Evolutionary conservation across 177 flowering plant species (phyloP).

Genomic region (Vitis hybrid): DNA sequence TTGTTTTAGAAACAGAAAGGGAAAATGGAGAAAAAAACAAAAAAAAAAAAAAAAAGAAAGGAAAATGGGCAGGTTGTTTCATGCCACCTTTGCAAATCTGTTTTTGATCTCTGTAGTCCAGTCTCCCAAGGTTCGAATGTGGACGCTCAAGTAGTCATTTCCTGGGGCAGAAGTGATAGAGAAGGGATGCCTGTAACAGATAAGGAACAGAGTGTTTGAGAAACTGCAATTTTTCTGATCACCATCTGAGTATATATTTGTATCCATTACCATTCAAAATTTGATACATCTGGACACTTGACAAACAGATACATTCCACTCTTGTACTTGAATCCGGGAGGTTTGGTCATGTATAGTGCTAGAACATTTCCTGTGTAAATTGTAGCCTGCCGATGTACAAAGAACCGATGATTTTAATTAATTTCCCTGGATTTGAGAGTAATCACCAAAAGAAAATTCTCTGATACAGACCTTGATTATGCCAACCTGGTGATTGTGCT

Average conservation of each 20-base stretch:
- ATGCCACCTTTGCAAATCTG: slow-evolving; percentile 56
- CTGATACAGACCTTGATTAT: slow-evolving; percentile 55
- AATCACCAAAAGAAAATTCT: not conserved
- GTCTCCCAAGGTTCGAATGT: slow-evolving; percentile 83
- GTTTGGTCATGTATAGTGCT: slow-evolving; percentile 83
- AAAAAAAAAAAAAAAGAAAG: not conserved
- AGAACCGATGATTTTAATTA: slow-evolving; percentile 6
- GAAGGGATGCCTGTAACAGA: slow-evolving; percentile 83
- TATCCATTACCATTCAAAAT: slow-evolving; percentile 71
- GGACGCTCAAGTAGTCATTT: slow-evolving; percentile 85
- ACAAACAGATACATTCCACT: slow-evolving; percentile 96
- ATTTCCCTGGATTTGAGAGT: not conserved
- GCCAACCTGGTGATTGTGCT: slow-evolving; percentile 40
- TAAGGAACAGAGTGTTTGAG: not conserved
- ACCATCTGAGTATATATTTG: not conserved
- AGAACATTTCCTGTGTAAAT: slow-evolving; percentile 84
- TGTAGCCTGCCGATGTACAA: slow-evolving; percentile 51
- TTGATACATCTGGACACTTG: slow-evolving; percentile 80
- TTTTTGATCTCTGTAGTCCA: slow-evolving; percentile 81
- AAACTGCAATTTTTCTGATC: not conserved
- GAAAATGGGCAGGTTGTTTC: not conserved
- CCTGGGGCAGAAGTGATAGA: slow-evolving; percentile 97
- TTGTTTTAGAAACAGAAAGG: not conserved
- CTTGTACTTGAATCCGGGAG: slow-evolving; percentile 77
- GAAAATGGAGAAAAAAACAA: not conserved